phyloP scores from a whole-genome alignment of 2,329 filamentous ascomycete species.

The Alternaria ventricosa region DNA sequence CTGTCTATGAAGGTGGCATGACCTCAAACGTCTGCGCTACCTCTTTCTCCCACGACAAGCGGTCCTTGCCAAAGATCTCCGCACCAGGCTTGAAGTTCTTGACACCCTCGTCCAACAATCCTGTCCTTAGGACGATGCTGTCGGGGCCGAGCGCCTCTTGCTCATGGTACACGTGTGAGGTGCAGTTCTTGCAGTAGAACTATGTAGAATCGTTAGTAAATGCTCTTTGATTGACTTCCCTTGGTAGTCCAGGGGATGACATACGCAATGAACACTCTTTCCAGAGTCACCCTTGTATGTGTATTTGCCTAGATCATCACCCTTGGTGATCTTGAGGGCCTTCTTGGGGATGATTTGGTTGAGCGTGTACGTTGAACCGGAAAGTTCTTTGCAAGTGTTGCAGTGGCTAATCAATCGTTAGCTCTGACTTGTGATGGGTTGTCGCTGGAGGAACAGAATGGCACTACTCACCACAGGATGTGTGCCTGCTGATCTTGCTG shows the following conservation, averaged over 20 bases:
- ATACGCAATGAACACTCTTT: constrained; percentile 59
- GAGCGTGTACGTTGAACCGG: constrained; percentile 59
- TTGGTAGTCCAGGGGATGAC: too few relatives aligned
- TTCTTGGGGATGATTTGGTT: constrained; percentile 61
- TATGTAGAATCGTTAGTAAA: not conserved
- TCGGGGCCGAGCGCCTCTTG: constrained; percentile 59
- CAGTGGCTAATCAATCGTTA: constrained; percentile 55
- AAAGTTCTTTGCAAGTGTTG: constrained; percentile 63
- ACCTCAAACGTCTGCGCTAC: constrained; percentile 56
- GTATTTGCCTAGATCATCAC: constrained; percentile 57
- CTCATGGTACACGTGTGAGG: constrained; percentile 62
- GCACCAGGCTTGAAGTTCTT: constrained; percentile 58
- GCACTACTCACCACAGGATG: constrained; percentile 53
- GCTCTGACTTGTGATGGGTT: not conserved
- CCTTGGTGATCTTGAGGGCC: constrained; percentile 60
- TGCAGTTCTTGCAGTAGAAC: constrained; percentile 65
- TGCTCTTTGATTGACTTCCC: too few relatives aligned
- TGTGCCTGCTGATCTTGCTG: constrained; percentile 53
- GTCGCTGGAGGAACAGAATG: not conserved
- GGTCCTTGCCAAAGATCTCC: constrained; percentile 63
- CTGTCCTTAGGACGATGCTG: constrained; percentile 61
- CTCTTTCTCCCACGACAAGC: constrained; percentile 60
- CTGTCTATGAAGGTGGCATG: constrained; percentile 50
- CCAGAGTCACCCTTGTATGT: constrained; percentile 64
- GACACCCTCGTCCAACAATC: constrained; percentile 53